phyloP scores from a whole-genome alignment of 2,329 filamentous ascomycete species.

The Neofusicoccum ribis region DNA sequence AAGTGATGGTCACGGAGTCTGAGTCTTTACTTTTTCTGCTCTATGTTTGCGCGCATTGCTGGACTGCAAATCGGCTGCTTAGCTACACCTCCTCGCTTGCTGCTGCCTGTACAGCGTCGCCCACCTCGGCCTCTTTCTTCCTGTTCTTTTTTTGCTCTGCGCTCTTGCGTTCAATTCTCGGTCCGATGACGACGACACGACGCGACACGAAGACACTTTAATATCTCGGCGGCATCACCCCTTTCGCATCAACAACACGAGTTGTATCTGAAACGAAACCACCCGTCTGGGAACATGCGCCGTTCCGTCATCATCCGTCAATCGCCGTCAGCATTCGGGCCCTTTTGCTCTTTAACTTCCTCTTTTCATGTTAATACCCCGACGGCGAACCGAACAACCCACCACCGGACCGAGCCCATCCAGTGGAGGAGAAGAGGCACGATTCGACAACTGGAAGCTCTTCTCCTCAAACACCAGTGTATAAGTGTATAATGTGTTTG shows the following conservation, averaged over 20 bases:
- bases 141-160: not conserved
- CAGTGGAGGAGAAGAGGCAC: not conserved
- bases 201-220: not conserved
- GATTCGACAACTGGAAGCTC: not conserved
- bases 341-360: not conserved
- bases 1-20: constrained; percentile 17
- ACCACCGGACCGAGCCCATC: not conserved
- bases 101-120: constrained; percentile 3
- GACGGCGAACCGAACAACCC: not conserved
- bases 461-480: not conserved
- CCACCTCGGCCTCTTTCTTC: not conserved
- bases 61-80: not conserved
- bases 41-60: constrained; percentile 1
- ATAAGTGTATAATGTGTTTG: constrained; percentile 19
- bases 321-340: not conserved
- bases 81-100: not conserved
- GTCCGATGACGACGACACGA: not conserved
- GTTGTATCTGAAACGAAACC: not conserved
- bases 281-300: not conserved
- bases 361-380: constrained; percentile 6
- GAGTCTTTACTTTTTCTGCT: not conserved
- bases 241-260: not conserved
- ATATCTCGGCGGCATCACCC: not conserved
- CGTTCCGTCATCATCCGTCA: not conserved
- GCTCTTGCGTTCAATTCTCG: not conserved